phyloP scores from a whole-genome alignment of 2,329 filamentous ascomycete genomes.

The Decorospora gaudefroyi region DNA sequence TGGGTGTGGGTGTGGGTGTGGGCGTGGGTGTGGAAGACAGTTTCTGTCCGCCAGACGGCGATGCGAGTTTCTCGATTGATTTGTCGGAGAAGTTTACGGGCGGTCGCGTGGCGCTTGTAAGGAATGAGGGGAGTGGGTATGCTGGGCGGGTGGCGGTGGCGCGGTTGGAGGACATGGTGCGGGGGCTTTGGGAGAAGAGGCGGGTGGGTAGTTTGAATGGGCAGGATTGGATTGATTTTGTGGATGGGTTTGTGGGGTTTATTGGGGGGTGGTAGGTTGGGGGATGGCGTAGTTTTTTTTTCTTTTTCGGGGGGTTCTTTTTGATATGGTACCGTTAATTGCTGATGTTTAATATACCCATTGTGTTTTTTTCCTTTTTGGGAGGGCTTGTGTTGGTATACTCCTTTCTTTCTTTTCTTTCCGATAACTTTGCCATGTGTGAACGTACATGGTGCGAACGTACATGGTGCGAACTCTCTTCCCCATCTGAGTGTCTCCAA shows the following conservation, averaged over 20 bases:
- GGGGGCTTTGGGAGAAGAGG: constrained; percentile 43
- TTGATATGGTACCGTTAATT: too few species aligned
- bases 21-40: constrained; percentile 16
- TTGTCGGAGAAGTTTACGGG: constrained; percentile 44
- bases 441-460: too few species aligned
- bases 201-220: constrained; percentile 36
- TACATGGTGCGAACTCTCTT: too few species aligned
- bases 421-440: too few species aligned
- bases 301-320: too few species aligned
- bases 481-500: too few species aligned
- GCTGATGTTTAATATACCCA: too few species aligned
- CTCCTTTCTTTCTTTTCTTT: too few species aligned
- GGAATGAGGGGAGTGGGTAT: constrained; percentile 42
- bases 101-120: constrained; percentile 38
- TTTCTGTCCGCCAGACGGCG: constrained; percentile 44
- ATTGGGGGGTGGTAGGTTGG: constrained; percentile 44
- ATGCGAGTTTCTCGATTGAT: constrained; percentile 46
- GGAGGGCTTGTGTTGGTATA: too few species aligned
- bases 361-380: too few species aligned
- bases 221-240: constrained; percentile 43
- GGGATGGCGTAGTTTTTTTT: too few species aligned
- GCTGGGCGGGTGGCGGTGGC: constrained; percentile 35
- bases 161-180: constrained; percentile 30
- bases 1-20: constrained; percentile 27
- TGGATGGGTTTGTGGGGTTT: constrained; percentile 43